Evolutionary conservation across 2,329 filamentous ascomycete genomes (phyloP).

Genomic region (Peltaster fructicola): DNA sequence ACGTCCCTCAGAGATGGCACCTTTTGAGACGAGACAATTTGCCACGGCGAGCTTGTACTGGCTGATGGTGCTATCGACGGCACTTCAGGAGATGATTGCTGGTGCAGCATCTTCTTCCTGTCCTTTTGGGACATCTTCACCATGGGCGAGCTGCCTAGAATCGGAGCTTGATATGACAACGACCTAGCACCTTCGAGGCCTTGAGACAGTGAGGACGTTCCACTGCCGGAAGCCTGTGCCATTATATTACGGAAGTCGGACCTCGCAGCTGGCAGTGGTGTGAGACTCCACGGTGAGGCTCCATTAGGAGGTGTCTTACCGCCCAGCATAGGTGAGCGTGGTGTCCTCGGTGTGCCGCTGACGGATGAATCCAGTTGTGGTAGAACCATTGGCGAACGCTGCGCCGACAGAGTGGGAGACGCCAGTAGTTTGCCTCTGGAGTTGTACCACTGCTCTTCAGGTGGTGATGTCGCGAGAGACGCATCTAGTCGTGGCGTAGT

Average conservation of each 20-base stretch:
- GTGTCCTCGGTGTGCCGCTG: constrained; percentile 12
- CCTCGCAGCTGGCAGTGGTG: constrained; percentile 41
- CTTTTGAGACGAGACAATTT: constrained; percentile 36
- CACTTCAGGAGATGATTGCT: constrained; percentile 31
- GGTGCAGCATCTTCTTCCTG: constrained; percentile 64
- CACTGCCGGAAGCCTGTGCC: constrained; percentile 36
- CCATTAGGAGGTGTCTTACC: constrained; percentile 10
- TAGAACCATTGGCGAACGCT: constrained; percentile 10
- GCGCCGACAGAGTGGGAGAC: constrained; percentile 3
- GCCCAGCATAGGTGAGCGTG: constrained; percentile 15
- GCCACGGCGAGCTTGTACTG: constrained; percentile 36
- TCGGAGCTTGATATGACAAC: constrained; percentile 10
- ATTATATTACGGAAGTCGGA: constrained; percentile 65
- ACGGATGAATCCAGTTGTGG: constrained; percentile 15
- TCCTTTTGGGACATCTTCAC: constrained; percentile 79
- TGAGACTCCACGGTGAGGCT: constrained; percentile 34
- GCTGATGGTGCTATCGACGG: no score
- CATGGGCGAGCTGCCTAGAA: constrained; percentile 21
- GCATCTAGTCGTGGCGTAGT: constrained; percentile 12
- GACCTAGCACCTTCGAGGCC: constrained; percentile 12
- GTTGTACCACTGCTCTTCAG: constrained; percentile 23
- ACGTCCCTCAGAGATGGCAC: constrained; percentile 33
- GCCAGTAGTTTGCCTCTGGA: constrained; percentile 22
- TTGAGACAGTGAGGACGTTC: constrained; percentile 26
- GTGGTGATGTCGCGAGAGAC: constrained; percentile 8